Conservation (phyloP, 2,329 filamentous ascomycete species). For the Claviceps africana region DNA sequence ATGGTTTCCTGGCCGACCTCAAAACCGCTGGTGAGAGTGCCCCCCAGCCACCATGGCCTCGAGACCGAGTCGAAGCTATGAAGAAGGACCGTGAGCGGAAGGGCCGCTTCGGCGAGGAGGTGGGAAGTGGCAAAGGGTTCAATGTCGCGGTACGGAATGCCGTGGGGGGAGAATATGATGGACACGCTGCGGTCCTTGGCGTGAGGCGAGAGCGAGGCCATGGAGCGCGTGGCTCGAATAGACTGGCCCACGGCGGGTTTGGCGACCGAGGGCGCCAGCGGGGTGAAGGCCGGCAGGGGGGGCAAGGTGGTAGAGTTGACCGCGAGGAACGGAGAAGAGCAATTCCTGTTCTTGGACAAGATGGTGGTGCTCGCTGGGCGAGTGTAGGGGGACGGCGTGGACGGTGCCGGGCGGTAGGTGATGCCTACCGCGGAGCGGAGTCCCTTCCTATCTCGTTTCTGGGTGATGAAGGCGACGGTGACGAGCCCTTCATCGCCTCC, state of each 20-base stretch:
- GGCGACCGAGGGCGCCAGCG: slow-evolving; percentile 20
- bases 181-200: slow-evolving; percentile 35
- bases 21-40: slow-evolving; percentile 41
- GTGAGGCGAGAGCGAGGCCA: slow-evolving; percentile 19
- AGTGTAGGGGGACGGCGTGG: slow-evolving; percentile 9
- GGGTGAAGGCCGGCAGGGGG: slow-evolving; percentile 10
- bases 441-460: slow-evolving; percentile 44
- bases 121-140: slow-evolving; percentile 42
- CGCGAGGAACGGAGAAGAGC: background rate
- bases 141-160: slow-evolving; percentile 39
- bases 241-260: slow-evolving; percentile 21
- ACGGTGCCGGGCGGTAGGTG: slow-evolving; percentile 49
- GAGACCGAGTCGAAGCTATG: slow-evolving; percentile 48
- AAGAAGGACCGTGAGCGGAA: slow-evolving; percentile 49
- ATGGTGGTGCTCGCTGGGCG: slow-evolving; percentile 9
- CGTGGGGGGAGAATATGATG: slow-evolving; percentile 51
- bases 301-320: slow-evolving; percentile 2
- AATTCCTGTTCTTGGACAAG: slow-evolving; percentile 4
- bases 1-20: slow-evolving; percentile 38
- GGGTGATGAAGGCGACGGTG: slow-evolving; percentile 53
- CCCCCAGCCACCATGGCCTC: slow-evolving; percentile 48
- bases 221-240: slow-evolving; percentile 22
- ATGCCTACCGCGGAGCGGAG: slow-evolving; percentile 56
- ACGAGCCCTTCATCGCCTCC: slow-evolving; percentile 48
- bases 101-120: slow-evolving; percentile 39